phyloP scores from a whole-genome alignment of 2,329 filamentous ascomycete species.

The Mycosphaerella sp. region DNA sequence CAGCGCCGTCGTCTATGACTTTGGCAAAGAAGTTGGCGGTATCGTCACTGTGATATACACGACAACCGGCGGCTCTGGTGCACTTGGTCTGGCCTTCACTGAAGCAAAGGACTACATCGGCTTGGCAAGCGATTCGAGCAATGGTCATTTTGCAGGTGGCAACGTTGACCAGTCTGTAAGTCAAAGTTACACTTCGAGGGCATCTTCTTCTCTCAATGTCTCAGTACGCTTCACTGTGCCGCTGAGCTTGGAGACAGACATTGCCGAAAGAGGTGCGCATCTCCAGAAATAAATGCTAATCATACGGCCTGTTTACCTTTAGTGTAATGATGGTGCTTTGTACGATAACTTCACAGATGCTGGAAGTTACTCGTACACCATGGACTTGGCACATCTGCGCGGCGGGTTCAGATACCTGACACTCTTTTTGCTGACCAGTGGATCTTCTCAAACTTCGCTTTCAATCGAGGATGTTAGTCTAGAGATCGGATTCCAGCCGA shows the following conservation, averaged over 20 bases:
- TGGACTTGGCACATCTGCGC: not conserved
- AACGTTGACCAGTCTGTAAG: conserved; percentile 18
- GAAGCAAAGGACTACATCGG: conserved; percentile 42
- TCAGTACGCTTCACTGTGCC: too few relatives aligned
- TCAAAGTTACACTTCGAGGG: too few relatives aligned
- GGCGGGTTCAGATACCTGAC: not conserved
- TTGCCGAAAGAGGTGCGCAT: too few relatives aligned
- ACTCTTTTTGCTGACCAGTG: not conserved
- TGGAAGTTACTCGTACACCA: not conserved
- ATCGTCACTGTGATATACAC: conserved; percentile 49
- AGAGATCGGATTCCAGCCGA: conserved; percentile 47
- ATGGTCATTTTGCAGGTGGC: conserved; percentile 33
- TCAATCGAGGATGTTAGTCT: conserved; percentile 37
- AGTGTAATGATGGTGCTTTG: conserved; percentile 21
- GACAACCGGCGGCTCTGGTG: conserved; percentile 15
- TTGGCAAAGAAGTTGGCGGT: conserved; percentile 54
- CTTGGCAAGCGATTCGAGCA: conserved; percentile 41
- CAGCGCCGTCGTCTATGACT: conserved; percentile 53
- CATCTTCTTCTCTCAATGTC: too few relatives aligned
- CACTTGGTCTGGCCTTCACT: conserved; percentile 38
- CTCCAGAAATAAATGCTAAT: too few relatives aligned
- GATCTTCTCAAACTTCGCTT: conserved; percentile 37
- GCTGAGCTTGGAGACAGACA: too few relatives aligned
- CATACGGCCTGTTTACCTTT: too few relatives aligned
- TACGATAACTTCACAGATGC: not conserved